Base-by-base conservation (phyloP, 2,329 filamentous ascomycete genomes). In the Zopfia rhizophila region DNA sequence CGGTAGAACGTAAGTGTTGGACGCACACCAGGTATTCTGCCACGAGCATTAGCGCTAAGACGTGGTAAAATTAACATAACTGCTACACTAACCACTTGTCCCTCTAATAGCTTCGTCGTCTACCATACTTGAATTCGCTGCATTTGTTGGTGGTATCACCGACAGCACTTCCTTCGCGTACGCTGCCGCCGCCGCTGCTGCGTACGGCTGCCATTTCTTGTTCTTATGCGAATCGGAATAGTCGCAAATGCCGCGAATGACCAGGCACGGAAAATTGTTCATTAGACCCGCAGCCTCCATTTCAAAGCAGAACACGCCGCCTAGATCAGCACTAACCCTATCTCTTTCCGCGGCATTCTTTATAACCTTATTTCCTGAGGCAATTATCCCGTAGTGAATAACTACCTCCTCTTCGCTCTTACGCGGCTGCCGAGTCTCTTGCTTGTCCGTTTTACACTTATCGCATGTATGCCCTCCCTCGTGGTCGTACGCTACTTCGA, bases 201-300 rank as follows among this genome's bases (percentile, higher is more conserved):
- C 51, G 22, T 54, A 52, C 22, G 32, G 27, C 39, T 54, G 42
- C 51, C 43, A 54, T 16, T 19, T 25, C 29, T 52, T 48, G 30
- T 55, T 53, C 42, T 55, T 55, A 24, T 55, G 41, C 2, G 45
- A 50, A 38, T 55, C 50, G 19, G 50, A 25, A 38, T 55, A 55
- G 31, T 55, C 52, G 31, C 40, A 51, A 21, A 55, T 55, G 2
- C 52, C 52, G 11, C 50, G 49, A 28, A 55, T 45, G 2, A 55
- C 40, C 2, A 55, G 21, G 30, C 45, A 53, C 7, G 49, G 51
- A 23, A 55, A 55, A 35, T 30, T 43, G 48, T 48, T 45, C 46
- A 62, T 57, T 40, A 62, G 55, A 37, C 55, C 60, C 37, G 57
- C 53, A 29, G 53, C 53, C 29, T 58, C 60, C 44, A 51, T 55